These are phyloP conservation scores for Pseudocercospora pini-densiflorae DNA, from an alignment of 2,329 filamentous ascomycete genomes.

Conservation along the genomic window DNA sequence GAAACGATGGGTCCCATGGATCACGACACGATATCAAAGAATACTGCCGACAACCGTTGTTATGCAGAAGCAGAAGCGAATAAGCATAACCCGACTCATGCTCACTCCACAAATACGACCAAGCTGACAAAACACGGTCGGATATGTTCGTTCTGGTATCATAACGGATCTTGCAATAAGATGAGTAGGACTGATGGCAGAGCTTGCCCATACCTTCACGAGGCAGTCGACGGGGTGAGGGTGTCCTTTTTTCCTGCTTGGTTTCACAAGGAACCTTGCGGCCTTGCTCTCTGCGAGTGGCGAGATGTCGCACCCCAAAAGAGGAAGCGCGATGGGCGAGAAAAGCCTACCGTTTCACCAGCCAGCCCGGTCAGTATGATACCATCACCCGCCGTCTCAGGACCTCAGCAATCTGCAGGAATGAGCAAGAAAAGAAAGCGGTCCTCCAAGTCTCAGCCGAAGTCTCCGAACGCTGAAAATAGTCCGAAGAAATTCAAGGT, in stretches of 20 bases:
- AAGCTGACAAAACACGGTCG: not conserved
- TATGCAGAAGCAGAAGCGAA: not conserved
- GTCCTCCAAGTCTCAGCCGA: not conserved
- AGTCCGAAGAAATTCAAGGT: not conserved
- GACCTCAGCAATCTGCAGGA: not conserved
- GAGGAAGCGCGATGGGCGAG: slow-evolving; percentile 2
- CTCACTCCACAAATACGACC: not conserved
- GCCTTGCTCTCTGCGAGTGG: not conserved
- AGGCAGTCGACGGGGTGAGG: not conserved
- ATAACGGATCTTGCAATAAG: slow-evolving; percentile 1
- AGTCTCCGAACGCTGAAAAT: not conserved
- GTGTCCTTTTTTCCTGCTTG: not conserved
- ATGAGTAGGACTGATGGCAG: not conserved
- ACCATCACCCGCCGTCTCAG: not conserved
- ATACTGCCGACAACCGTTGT: not conserved
- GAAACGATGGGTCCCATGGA: not conserved
- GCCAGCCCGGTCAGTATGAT: not conserved
- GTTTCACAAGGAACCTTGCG: not conserved
- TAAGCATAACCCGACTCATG: slow-evolving; percentile 5
- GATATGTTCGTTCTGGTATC: slow-evolving; percentile 3
- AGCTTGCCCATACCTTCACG: slow-evolving; percentile 4
- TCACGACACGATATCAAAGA: not conserved
- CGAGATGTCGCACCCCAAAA: not conserved
- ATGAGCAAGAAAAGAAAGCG: not conserved
- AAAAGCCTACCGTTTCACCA: not conserved